Base-by-base conservation (phyloP, 164 flowering plant genomes). In the Pachysandra terminalis region DNA sequence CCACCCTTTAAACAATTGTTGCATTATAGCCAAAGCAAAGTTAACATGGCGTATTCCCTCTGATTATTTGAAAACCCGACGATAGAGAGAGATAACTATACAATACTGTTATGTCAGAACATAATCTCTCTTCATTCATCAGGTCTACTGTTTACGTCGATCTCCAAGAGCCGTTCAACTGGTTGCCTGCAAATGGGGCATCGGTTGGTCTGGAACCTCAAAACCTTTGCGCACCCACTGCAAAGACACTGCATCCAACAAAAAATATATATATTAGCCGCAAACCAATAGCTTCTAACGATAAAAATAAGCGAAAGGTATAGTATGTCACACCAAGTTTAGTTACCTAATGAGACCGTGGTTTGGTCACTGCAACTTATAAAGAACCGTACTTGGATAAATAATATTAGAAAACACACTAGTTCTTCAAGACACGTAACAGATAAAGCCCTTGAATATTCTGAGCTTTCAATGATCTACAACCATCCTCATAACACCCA, bases 131-230 rank as follows among this genome's bases (percentile, higher is more conserved):
- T 35, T 81, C 74, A 80, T 14, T 84, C 90, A 1, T 82, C 87
- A 26, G 83, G 61, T n/a, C 64, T 84, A 79, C 78, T 82, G 76
- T 68, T 84, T 66, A 92, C 89, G 74, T 81, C 92, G 59, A 95
- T 95, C 82, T 92, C 98, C 83, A 92, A 64, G 37, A 92, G 91
- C 75, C 93, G 79, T 67, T 92, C 96, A 49, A 95, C 91, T 28
- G 87, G 92, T 67, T 95, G 97, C 63, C 98, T 75, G 82, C 99
- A 95, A 27, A 95, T 95, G 8, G 99, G 99, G 78, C 97, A 95
- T 23, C 96, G 77, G 74, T 83, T 86, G 23, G 99, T 87, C 76
- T 92, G 99, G 68, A 83, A 85, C 78, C 91, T 84, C 80, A 95
- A 71, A 51, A 88, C 88, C 77, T 89, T 88, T 1, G 99, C 97